Conservation (phyloP, 176 grass and related monocot genomes). For the Avena sativa region DNA sequence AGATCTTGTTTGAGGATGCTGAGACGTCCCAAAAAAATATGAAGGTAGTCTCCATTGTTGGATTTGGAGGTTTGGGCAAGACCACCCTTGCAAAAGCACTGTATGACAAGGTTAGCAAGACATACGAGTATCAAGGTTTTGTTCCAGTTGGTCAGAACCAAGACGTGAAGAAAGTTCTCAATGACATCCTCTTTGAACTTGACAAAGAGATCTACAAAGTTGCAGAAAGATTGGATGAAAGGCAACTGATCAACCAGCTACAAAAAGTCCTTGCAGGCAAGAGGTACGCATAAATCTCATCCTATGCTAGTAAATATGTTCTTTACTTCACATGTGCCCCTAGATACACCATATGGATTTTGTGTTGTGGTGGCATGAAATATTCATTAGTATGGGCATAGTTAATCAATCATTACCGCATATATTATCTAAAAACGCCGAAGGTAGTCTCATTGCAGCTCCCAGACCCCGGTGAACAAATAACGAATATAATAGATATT, state of each 20-base stretch:
- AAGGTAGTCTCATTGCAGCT: background rate
- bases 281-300: background rate
- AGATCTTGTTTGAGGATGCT: no score
- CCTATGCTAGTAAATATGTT: background rate
- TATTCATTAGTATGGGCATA: no score
- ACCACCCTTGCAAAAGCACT: no score
- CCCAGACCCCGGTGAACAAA: background rate
- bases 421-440: background rate
- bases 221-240: background rate
- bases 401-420: background rate
- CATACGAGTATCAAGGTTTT: no score
- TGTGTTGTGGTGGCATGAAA: background rate
- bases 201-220: background rate
- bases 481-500: background rate
- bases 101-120: no score
- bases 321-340: background rate
- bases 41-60: no score
- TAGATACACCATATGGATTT: background rate
- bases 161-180: no score
- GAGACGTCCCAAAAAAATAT: no score
- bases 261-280: background rate
- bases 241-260: background rate
- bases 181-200: no score
- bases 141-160: no score
- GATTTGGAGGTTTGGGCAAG: no score